Base-by-base conservation (phyloP, 148 eudicot genomes). In the Cornus florida region DNA sequence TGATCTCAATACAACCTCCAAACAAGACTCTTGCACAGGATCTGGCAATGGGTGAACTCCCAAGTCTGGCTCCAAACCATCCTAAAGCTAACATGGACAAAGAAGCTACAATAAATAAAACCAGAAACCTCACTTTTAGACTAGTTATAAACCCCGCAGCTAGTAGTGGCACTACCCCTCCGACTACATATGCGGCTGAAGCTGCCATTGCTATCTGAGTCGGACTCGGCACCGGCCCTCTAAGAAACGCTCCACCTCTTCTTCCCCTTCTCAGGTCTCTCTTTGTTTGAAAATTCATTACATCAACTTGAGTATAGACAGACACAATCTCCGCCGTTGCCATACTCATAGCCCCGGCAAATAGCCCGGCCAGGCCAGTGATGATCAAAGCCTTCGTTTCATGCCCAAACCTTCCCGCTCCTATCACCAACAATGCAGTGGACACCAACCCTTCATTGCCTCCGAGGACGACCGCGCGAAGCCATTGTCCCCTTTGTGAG, bases 361-460 rank as follows among this genome's bases (percentile, higher is more conserved):
- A 13, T 67, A 76, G 20, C 12, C 71, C 39, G 10, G 46, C 12
- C 3, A 76, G 19, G 10, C 78, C 43, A 0, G 71, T 67, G 7
- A 76, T 4, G n/a, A 75, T 22, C 22, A 76, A 17, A 14, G 53
- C 43, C 4, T 76, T 10, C 1, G 28, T 24, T 2, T 66, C 48
- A 6, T 6, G 35, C 3, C 17, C 7, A 1, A 20, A 7, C 2
- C 10, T 14, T 20, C 70, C 46, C n/a, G 33, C 20, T 11, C 67
- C 77, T 32, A 66, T 46, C 2, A 76, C 59, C 32, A 76, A 67
- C 17, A 76, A 35, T 24, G 78, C 14, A 2, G 62, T 20, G 5
- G 78, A 48, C 16, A 67, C 71, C 24, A 76, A 1, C 4, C 78
- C 72, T 76, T 76, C 78, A 16, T 66, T 76, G 78, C 78, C 70